A percentile compares a stretch with the other conserved stretches of the same genome.
Evolutionary conservation across 306 rosid species (phyloP).

Genomic region (Pachyrhizus erosus): DNA sequence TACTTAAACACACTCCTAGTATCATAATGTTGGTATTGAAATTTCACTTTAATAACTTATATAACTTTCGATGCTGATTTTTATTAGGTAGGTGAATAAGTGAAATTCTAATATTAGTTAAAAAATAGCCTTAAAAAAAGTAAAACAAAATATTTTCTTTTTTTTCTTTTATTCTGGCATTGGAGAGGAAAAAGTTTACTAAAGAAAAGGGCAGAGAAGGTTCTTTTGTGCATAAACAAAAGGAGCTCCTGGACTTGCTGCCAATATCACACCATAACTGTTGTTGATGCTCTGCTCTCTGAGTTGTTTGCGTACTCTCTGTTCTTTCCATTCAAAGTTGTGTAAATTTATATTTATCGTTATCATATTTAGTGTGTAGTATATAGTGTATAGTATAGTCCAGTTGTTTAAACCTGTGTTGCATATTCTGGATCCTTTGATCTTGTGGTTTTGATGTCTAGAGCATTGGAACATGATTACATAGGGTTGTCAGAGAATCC

Average conservation of each 20-base stretch:
- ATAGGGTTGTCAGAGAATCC: slow-evolving; percentile 73
- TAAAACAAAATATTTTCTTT: background rate
- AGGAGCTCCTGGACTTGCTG: slow-evolving; percentile 44
- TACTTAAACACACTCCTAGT: too few species aligned
- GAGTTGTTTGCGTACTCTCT: background rate
- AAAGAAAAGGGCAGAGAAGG: slow-evolving; percentile 63
- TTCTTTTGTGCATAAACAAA: slow-evolving; percentile 61
- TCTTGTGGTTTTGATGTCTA: slow-evolving; percentile 61
- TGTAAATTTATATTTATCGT: background rate
- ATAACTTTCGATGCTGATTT: background rate
- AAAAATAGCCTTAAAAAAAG: background rate
- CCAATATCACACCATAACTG: slow-evolving; percentile 14
- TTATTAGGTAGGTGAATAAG: background rate
- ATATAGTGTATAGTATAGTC: background rate
- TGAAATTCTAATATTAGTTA: background rate
- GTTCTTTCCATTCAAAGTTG: background rate
- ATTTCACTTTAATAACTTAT: too few species aligned
- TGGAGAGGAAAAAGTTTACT: slow-evolving; percentile 35
- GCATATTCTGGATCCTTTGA: slow-evolving; percentile 12
- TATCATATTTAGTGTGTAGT: background rate
- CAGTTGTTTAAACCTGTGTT: slow-evolving; percentile 8
- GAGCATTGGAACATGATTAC: slow-evolving; percentile 77
- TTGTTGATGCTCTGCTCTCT: slow-evolving; percentile 35
- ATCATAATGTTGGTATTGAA: too few species aligned
- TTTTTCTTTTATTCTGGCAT: background rate